Percentiles rank a stretch among this genome's conserved stretches.
phyloP scores from a whole-genome alignment of 2,329 filamentous ascomycete species.

The Pseudogymnoascus sp. region DNA sequence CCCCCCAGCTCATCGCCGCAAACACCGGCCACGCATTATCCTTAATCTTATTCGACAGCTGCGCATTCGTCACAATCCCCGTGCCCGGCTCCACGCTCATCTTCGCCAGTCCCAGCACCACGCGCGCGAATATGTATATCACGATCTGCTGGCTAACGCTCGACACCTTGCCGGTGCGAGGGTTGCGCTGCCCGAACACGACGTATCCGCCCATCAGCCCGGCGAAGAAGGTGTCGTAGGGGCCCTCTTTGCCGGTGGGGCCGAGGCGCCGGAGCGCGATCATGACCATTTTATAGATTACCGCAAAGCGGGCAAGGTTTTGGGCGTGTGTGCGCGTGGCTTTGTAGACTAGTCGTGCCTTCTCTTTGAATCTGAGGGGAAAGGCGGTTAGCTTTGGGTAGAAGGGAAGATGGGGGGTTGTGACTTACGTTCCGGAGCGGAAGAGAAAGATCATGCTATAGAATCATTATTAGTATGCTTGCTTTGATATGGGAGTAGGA shows the following conservation, averaged over 20 bases:
- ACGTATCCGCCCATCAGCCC: constrained; percentile 85
- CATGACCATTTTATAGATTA: constrained; percentile 81
- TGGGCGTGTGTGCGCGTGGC: constrained; percentile 84
- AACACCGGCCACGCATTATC: constrained; percentile 86
- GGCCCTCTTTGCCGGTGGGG: constrained; percentile 53
- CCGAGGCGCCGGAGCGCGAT: constrained; percentile 59
- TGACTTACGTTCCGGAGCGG: constrained; percentile 73
- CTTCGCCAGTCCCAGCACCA: constrained; percentile 74
- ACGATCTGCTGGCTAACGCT: constrained; percentile 94
- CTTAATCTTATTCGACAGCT: constrained; percentile 41
- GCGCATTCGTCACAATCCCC: constrained; percentile 41
- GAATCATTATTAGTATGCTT: not conserved
- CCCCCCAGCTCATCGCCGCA: constrained; percentile 81
- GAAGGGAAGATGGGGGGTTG: not conserved
- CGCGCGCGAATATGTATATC: constrained; percentile 93
- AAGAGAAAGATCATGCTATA: constrained; percentile 91
- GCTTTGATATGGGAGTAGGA: constrained; percentile 6
- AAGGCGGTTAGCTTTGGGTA: constrained; percentile 7
- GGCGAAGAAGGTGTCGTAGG: constrained; percentile 76
- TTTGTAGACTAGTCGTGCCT: constrained; percentile 66
- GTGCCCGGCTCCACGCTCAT: constrained; percentile 61
- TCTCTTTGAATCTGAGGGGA: constrained; percentile 57
- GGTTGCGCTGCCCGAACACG: constrained; percentile 67
- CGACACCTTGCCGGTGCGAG: constrained; percentile 58
- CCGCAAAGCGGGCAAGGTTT: constrained; percentile 85